Conservation (phyloP, 352 stramenopile species). For the Ophiocytium majus region DNA sequence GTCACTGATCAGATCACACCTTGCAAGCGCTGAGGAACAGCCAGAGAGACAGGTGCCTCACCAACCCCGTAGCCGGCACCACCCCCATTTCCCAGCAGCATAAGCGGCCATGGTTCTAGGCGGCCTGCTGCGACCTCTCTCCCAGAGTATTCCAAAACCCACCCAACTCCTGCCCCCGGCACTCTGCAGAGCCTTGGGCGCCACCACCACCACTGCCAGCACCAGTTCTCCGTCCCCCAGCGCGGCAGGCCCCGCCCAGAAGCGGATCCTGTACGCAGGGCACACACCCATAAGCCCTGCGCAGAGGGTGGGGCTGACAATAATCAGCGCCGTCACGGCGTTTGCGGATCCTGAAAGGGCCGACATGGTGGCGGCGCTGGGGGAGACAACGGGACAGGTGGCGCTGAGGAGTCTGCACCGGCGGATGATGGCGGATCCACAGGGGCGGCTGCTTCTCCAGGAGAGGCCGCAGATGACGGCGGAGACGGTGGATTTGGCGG, state of each 20-base stretch:
- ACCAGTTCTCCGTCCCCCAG: background rate
- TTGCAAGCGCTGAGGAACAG: too few species aligned
- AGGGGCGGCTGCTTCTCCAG: conserved; percentile 77
- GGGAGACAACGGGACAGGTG: conserved; percentile 83
- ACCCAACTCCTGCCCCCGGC: background rate
- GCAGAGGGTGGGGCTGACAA: conserved; percentile 78
- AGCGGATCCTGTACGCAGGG: conserved; percentile 65
- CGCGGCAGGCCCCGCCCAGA: conserved; percentile 26
- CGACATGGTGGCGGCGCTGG: conserved; percentile 89
- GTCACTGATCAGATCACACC: too few species aligned
- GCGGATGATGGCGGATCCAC: conserved; percentile 67
- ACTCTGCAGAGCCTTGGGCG: background rate
- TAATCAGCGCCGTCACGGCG: conserved; percentile 78
- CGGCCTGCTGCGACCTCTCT: background rate
- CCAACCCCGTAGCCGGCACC: too few species aligned
- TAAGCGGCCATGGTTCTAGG: too few species aligned
- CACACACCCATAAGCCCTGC: conserved; percentile 72
- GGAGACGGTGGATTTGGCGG: conserved; percentile 68
- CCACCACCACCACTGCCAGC: background rate
- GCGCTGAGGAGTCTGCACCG: conserved; percentile 43
- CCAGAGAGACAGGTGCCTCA: too few species aligned
- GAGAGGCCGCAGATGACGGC: conserved; percentile 77
- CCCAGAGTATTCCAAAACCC: background rate
- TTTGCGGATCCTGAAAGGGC: conserved; percentile 83
- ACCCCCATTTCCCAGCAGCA: too few species aligned